Conservation (phyloP, 2,329 filamentous ascomycete species). For the Furcasterigmium sp. region DNA sequence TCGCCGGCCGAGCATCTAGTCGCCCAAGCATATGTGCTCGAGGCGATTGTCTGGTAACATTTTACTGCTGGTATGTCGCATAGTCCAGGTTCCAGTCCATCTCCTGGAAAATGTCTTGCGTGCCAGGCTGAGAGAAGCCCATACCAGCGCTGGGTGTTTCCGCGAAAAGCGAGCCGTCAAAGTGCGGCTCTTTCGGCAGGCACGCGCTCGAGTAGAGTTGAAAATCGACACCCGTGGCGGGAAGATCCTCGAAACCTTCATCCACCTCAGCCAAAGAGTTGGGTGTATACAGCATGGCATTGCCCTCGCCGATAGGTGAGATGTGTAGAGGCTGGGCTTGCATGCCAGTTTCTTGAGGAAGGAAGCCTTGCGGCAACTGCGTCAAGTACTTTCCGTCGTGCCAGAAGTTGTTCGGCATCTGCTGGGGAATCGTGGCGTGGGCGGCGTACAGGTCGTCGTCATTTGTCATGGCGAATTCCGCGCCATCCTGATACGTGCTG, state of each 20-base stretch:
- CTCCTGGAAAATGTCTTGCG: conserved; percentile 44
- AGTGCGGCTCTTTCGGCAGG: conserved; percentile 32
- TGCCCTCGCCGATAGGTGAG: conserved; percentile 63
- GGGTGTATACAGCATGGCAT: conserved; percentile 65
- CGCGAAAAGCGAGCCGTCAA: conserved; percentile 39
- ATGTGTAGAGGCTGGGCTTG: conserved; percentile 48
- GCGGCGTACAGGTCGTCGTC: conserved; percentile 60
- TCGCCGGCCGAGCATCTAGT: too few relatives aligned
- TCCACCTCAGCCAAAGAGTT: conserved; percentile 57
- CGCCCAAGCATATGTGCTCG: background rate
- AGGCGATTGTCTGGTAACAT: background rate
- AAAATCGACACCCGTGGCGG: conserved; percentile 52
- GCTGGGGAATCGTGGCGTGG: conserved; percentile 50
- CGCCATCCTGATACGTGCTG: conserved; percentile 54
- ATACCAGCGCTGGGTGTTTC: conserved; percentile 45
- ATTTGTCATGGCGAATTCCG: conserved; percentile 55
- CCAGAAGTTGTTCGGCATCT: conserved; percentile 40
- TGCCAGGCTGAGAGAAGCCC: conserved; percentile 46
- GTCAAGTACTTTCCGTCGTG: conserved; percentile 11
- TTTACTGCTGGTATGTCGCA: conserved; percentile 24
- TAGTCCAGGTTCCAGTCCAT: conserved; percentile 35
- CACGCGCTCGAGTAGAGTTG: conserved; percentile 48
- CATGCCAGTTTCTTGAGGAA: conserved; percentile 23
- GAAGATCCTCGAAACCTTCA: conserved; percentile 57
- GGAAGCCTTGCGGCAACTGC: conserved; percentile 4